Base-by-base conservation (phyloP, 495 filamentous ascomycete species). In the Neurospora terricola region DNA sequence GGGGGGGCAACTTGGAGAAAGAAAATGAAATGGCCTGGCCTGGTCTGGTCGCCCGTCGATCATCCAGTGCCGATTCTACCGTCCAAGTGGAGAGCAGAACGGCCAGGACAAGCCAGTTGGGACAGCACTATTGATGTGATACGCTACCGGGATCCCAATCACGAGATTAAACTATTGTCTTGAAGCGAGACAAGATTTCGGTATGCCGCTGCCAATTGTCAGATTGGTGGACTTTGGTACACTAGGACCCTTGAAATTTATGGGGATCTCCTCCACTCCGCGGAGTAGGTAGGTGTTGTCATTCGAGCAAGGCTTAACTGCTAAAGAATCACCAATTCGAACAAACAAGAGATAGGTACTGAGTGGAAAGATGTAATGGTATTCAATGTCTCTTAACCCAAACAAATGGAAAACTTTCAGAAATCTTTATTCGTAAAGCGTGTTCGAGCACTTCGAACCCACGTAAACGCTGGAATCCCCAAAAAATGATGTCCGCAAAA, bases 361-460 rank as follows among this genome's bases (percentile, higher is more conserved):
- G 4, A 34, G 54, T 34, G 27, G 3, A 27, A 18, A 62, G 14
- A 34, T 62, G 54, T 62, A 6, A 66, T 34, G 54, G 54, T 66
- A 66, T 34, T 66, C 27, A 34, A 34, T 9, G 12, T 66, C 54
- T 66, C 27, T 66, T 66, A 9, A 66, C 54, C 27, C 54, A 30
- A 62, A 34, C 54, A 34, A 66, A 66, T 66, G 27, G 27, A 34
- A 34, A 10, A 34, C 6, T 34, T 66, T 18, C 12, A 66, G 30
- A 70, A 70, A 70, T 34, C 34, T 42, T 70, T 59, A 54, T 70
- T 70, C 69, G 27, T 74, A 37, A 62, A 68, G 70, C 54, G 54
- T 66, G 54, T 71, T 76, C 75, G 75, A 76, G 73, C 75, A 74
- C 75, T 76, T 76, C 75, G 75, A 72, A 71, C 36, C n/a, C 54